phyloP scores from a whole-genome alignment of 2,329 filamentous ascomycete genomes.

The Aspergillus sergii region DNA sequence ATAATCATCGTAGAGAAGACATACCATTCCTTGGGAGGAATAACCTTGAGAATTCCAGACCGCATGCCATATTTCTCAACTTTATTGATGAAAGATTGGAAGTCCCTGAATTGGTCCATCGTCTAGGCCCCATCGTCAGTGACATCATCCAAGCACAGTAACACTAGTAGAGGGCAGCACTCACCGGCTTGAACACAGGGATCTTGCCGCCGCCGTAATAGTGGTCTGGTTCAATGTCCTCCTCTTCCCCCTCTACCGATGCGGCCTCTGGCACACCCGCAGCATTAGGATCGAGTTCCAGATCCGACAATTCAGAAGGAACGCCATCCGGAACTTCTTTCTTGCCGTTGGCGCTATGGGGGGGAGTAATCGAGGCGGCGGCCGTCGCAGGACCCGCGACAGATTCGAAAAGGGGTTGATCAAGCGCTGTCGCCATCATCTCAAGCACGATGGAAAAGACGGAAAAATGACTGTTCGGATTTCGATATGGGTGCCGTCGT shows the following conservation, averaged over 20 bases:
- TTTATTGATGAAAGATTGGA: slow-evolving; percentile 86
- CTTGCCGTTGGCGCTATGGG: slow-evolving; percentile 47
- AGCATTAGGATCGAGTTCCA: slow-evolving; percentile 41
- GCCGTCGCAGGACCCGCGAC: slow-evolving; percentile 29
- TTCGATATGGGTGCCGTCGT: slow-evolving; percentile 37
- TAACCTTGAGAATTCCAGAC: slow-evolving; percentile 93
- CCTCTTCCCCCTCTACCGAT: slow-evolving; percentile 64
- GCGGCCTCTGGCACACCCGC: slow-evolving; percentile 27
- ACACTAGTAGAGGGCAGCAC: slow-evolving; percentile 34
- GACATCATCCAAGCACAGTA: slow-evolving; percentile 12
- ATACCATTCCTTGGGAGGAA: slow-evolving; percentile 92
- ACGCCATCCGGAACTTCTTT: slow-evolving; percentile 47
- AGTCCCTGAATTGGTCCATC: slow-evolving; percentile 93
- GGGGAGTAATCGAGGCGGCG: slow-evolving; percentile 45
- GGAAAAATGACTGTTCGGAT: slow-evolving; percentile 14
- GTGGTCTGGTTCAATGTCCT: slow-evolving; percentile 80
- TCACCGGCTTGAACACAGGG: slow-evolving; percentile 85
- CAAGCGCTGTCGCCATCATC: slow-evolving; percentile 39
- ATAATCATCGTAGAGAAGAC: slow-evolving; percentile 27
- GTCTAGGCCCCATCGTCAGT: slow-evolving; percentile 49
- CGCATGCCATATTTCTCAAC: slow-evolving; percentile 96
- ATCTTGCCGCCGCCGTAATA: slow-evolving; percentile 82
- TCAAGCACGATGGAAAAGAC: slow-evolving; percentile 16
- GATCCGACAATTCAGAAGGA: slow-evolving; percentile 44
- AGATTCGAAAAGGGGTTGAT: slow-evolving; percentile 32